Conservation (phyloP, 2,329 filamentous ascomycete species). For the Nemania abortiva region DNA sequence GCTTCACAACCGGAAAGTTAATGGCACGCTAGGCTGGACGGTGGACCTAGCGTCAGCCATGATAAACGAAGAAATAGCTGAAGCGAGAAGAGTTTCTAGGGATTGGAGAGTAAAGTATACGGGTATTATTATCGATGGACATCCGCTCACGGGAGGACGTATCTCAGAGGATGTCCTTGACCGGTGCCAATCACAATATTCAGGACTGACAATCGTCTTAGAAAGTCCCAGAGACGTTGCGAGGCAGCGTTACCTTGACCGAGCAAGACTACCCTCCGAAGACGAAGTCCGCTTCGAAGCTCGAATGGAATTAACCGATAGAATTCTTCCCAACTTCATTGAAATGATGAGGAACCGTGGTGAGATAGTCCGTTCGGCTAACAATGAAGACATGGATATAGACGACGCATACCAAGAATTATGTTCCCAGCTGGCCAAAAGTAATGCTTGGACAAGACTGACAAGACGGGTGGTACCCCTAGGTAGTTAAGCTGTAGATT, state of each 20-base stretch:
- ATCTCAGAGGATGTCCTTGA: neutral
- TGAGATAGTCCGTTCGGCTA: constrained; percentile 9
- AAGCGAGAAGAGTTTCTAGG: too few relatives aligned
- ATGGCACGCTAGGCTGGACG: neutral
- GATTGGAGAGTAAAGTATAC: neutral
- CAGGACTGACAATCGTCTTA: constrained; percentile 27
- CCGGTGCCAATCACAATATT: neutral
- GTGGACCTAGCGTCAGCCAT: neutral
- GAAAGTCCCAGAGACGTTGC: constrained; percentile 20
- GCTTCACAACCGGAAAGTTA: constrained; percentile 4
- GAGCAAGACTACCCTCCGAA: neutral
- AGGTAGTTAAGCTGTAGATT: too few relatives aligned
- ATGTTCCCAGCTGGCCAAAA: neutral
- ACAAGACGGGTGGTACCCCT: too few relatives aligned
- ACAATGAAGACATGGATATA: constrained; percentile 8
- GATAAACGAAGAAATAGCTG: constrained; percentile 14
- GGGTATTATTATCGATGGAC: constrained; percentile 27
- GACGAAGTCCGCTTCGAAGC: neutral
- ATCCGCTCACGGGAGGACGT: constrained; percentile 3
- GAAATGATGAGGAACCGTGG: constrained; percentile 11
- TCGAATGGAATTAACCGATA: constrained; percentile 16
- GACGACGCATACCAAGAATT: constrained; percentile 14
- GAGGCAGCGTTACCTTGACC: constrained; percentile 11
- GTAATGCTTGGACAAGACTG: neutral
- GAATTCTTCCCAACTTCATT: constrained; percentile 6